These are phyloP conservation scores for Globisporangium nunn DNA, from an alignment of 352 stramenopile species.

Conservation along the genomic window DNA sequence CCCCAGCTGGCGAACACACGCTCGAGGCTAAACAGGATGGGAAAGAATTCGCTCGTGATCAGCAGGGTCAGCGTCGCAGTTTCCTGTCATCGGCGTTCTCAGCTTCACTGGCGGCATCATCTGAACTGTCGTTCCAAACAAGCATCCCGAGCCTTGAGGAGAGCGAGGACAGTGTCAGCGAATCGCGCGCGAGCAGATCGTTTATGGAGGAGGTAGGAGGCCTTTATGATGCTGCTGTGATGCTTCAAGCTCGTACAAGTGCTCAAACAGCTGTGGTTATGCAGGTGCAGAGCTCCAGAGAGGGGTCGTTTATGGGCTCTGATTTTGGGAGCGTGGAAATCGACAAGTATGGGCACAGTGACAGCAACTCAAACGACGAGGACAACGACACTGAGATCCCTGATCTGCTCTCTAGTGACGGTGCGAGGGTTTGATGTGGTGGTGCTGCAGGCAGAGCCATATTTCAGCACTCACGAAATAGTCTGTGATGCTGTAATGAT, in stretches of 20 bases:
- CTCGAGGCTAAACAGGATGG: background rate
- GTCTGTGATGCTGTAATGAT: background rate
- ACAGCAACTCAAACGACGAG: too few species aligned
- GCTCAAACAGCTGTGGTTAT: too few species aligned
- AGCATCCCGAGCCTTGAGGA: slow-evolving; percentile 38
- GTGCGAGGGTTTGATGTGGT: too few species aligned
- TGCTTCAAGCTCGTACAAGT: background rate
- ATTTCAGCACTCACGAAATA: background rate
- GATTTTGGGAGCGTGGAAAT: too few species aligned
- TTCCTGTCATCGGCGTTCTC: slow-evolving; percentile 7
- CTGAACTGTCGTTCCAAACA: slow-evolving; percentile 35
- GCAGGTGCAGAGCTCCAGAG: too few species aligned
- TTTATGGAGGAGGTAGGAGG: background rate
- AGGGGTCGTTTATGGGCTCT: too few species aligned
- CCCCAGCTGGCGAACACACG: background rate
- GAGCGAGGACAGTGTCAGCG: background rate
- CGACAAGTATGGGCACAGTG: too few species aligned
- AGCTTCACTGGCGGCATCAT: slow-evolving; percentile 29
- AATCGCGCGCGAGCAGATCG: background rate
- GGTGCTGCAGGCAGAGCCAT: too few species aligned
- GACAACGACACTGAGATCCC: too few species aligned
- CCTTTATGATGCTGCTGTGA: background rate
- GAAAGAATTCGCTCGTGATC: background rate
- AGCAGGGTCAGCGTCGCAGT: background rate
- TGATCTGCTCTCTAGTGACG: too few species aligned